These are phyloP conservation scores for Mycena capillaripes DNA, from an alignment of 768 basidiomycete genomes.

Conservation along the genomic window DNA sequence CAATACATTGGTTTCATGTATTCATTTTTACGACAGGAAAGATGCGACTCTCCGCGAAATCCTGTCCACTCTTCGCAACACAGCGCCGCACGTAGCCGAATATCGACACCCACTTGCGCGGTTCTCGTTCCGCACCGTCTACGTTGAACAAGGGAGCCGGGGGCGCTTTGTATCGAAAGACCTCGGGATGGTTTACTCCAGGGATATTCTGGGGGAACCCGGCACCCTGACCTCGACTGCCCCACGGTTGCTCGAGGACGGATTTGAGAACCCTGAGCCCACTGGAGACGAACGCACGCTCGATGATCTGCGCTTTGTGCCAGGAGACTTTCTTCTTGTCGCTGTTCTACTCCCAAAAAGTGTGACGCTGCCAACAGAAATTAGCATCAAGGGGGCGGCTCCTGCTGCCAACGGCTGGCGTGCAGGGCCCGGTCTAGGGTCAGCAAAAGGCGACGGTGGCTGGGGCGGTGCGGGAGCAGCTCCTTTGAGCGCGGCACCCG, in stretches of 20 bases:
- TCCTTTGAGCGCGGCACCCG: not conserved
- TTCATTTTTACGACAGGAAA: constrained; percentile 64
- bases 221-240: constrained; percentile 71
- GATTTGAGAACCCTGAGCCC: constrained; percentile 49
- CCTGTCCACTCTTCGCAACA: constrained; percentile 80
- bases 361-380: constrained; percentile 64
- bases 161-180: constrained; percentile 84
- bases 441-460: constrained; percentile 27
- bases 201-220: constrained; percentile 88
- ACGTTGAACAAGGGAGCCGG: constrained; percentile 79
- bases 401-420: constrained; percentile 52
- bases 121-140: constrained; percentile 85
- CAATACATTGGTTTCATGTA: not conserved
- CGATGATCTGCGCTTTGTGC: constrained; percentile 84
- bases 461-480: constrained; percentile 29
- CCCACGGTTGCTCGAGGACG: constrained; percentile 71
- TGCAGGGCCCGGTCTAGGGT: constrained; percentile 34
- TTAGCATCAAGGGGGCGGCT: constrained; percentile 63
- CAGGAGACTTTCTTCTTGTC: constrained; percentile 84
- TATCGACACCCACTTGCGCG: constrained; percentile 87
- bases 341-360: constrained; percentile 84
- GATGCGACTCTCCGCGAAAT: constrained; percentile 87
- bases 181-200: constrained; percentile 84
- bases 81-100: constrained; percentile 76
- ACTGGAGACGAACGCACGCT: constrained; percentile 77